A percentile compares a stretch with the other conserved stretches of the same genome.
Evolutionary conservation across 2,329 filamentous ascomycete genomes (phyloP).

Genomic region (Colletotrichum sp.): DNA sequence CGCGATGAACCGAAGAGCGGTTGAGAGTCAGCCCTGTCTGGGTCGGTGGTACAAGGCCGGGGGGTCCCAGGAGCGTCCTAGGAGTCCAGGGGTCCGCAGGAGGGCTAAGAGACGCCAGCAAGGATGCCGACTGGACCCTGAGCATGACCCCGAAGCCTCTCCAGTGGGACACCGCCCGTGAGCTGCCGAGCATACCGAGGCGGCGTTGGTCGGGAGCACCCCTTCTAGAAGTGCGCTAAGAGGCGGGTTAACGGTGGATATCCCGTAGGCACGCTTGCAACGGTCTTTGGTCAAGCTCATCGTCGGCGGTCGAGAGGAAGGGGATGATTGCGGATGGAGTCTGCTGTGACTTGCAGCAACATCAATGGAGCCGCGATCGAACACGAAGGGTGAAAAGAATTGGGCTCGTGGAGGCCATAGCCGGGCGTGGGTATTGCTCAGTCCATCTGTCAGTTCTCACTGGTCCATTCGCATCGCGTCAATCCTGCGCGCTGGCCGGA

Average conservation of each 20-base stretch:
- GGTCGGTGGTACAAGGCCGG: not conserved
- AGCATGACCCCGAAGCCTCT: conserved; percentile 1
- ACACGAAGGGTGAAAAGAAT: not conserved
- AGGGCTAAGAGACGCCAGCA: not conserved
- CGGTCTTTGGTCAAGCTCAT: not conserved
- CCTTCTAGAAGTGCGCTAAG: conserved; percentile 7
- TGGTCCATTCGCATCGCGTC: not conserved
- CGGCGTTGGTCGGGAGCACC: not conserved
- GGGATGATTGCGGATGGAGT: not conserved
- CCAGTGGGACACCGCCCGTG: conserved; percentile 2
- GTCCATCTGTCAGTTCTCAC: not conserved
- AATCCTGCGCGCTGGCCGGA: not conserved
- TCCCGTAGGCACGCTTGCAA: not conserved
- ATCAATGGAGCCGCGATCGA: not conserved
- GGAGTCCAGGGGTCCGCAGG: not conserved
- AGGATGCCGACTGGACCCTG: conserved; percentile 8
- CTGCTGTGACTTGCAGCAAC: not conserved
- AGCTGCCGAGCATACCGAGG: conserved; percentile 15
- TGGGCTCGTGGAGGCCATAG: not conserved
- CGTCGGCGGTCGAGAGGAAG: not conserved
- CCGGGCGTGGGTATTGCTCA: not conserved
- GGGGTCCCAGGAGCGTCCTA: not conserved
- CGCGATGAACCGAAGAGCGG: conserved; percentile 2
- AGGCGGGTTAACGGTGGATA: not conserved
- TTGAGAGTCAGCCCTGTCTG: conserved; percentile 9